Conservation (phyloP, 2,329 filamentous ascomycete species). For the Venturia asperata region DNA sequence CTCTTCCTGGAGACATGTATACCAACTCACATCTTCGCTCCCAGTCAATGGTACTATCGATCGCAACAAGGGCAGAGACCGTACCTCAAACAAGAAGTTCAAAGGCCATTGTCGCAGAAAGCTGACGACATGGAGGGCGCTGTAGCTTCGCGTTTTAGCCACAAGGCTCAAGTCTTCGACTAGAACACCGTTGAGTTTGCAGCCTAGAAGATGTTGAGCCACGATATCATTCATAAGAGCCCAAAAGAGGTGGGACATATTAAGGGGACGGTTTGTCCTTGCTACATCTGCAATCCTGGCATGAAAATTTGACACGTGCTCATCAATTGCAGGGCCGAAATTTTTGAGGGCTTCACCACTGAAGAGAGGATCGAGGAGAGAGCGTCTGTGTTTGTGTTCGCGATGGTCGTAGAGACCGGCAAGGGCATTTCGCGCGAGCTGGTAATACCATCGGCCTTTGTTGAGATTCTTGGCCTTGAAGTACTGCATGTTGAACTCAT, state of each 20-base stretch:
- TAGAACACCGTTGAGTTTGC: not conserved
- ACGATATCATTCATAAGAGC: not conserved
- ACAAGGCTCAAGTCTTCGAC: not conserved
- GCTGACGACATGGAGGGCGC: not conserved
- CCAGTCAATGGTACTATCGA: not conserved
- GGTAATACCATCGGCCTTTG: not conserved
- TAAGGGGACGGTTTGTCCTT: not conserved
- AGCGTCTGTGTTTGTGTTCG: slow-evolving; percentile 4
- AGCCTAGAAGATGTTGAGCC: not conserved
- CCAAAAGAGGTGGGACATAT: not conserved
- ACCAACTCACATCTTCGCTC: not conserved
- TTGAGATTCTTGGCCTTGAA: slow-evolving; percentile 22
- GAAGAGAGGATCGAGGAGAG: not conserved
- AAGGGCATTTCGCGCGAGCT: not conserved
- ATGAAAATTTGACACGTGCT: not conserved
- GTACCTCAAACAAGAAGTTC: not conserved
- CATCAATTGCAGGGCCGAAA: not conserved
- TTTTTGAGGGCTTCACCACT: not conserved
- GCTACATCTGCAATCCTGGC: not conserved
- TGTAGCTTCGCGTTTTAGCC: not conserved
- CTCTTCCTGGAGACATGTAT: not conserved
- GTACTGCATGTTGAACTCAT: slow-evolving; percentile 17
- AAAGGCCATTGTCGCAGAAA: not conserved
- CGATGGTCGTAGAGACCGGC: not conserved
- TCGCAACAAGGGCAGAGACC: not conserved